Conservation (phyloP, 345 rosid species). For the Pistacia vera region DNA sequence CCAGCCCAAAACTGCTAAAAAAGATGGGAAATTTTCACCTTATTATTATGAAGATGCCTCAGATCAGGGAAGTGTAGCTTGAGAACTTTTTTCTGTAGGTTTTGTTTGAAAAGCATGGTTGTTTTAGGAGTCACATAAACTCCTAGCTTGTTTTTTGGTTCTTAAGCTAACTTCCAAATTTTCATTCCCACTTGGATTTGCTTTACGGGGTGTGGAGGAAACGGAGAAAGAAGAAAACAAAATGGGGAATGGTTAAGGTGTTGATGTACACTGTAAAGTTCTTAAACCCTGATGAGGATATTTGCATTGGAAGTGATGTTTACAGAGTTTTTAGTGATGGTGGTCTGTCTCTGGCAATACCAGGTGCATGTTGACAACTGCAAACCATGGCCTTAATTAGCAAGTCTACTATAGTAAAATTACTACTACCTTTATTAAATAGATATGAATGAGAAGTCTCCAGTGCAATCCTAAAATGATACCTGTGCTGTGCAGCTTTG, state of each 20-base stretch:
- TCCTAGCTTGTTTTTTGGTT: constrained; percentile 19
- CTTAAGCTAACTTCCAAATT: constrained; percentile 21
- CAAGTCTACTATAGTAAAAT: neutral
- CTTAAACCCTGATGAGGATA: constrained; percentile 10
- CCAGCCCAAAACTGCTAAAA: constrained; percentile 33
- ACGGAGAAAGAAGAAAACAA: neutral
- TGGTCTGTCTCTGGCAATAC: constrained; percentile 1
- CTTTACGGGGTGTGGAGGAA: constrained; percentile 18
- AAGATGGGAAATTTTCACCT: constrained; percentile 87
- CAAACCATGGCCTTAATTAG: neutral
- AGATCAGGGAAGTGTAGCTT: constrained; percentile 79
- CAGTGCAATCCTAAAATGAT: neutral
- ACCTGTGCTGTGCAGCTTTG: neutral
- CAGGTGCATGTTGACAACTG: constrained; percentile 10
- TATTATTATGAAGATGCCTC: constrained; percentile 85
- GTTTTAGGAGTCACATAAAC: constrained; percentile 12
- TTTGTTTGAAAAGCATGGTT: constrained; percentile 5
- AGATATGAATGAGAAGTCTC: neutral
- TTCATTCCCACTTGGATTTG: constrained; percentile 23
- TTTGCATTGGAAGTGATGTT: neutral
- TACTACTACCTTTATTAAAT: neutral
- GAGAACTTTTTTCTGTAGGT: constrained; percentile 24
- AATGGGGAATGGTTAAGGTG: constrained; percentile 9
- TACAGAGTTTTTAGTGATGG: neutral
- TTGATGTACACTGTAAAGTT: constrained; percentile 33